Evolutionary conservation across 192 early-diverging fungal genomes (phyloP).

Genomic region (Coemansia erecta): DNA sequence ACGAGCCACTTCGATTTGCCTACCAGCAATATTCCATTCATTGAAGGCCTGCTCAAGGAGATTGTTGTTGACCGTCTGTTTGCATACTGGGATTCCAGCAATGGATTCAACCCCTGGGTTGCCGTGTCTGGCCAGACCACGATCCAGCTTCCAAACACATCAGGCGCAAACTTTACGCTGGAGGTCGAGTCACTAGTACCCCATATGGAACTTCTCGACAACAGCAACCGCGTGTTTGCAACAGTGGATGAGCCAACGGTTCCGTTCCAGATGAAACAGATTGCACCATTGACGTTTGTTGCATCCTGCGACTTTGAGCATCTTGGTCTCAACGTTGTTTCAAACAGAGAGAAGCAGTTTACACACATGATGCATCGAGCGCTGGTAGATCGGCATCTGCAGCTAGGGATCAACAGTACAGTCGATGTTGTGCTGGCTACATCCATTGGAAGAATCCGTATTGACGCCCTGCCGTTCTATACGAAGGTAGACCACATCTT

Average conservation of each 20-base stretch:
- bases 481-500: conserved; percentile 16
- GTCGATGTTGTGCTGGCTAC: conserved; percentile 24
- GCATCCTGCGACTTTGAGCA: conserved; percentile 29
- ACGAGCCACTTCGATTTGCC: conserved; percentile 6
- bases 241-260: conserved; percentile 9
- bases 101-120: conserved; percentile 34
- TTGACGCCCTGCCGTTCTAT: conserved; percentile 22
- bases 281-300: conserved; percentile 14
- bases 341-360: conserved; percentile 23
- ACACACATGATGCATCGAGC: conserved; percentile 24
- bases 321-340: conserved; percentile 22
- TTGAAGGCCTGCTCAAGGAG: conserved; percentile 15
- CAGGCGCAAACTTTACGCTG: conserved; percentile 17
- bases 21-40: not conserved
- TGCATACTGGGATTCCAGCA: conserved; percentile 36
- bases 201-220: conserved; percentile 21
- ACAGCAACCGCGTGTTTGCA: conserved; percentile 26
- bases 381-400: conserved; percentile 16
- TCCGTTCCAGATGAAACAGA: conserved; percentile 14
- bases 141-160: conserved; percentile 25
- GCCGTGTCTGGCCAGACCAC: conserved; percentile 22
- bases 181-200: conserved; percentile 36
- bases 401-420: conserved; percentile 23
- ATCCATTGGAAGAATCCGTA: conserved; percentile 31
- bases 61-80: conserved; percentile 29